Conservation (phyloP, 1,284 basidiomycete genomes). For the Cutaneotrichosporon sp. region DNA sequence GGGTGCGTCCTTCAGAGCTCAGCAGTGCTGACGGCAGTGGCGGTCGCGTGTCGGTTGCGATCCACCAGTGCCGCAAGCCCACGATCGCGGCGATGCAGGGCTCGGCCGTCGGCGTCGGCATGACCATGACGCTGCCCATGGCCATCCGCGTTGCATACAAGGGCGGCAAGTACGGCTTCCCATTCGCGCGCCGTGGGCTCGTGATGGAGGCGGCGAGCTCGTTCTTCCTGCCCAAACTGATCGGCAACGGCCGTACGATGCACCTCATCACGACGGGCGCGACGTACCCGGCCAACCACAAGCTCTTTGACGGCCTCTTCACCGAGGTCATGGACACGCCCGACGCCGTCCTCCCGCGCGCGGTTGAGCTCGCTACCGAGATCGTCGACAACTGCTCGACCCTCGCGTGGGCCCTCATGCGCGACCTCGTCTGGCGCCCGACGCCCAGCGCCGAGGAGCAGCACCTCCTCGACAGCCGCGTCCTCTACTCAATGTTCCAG, state of each 20-base stretch:
- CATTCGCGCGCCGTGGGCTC: conserved; percentile 25
- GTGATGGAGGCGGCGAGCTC: conserved; percentile 24
- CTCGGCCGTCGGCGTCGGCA: conserved; percentile 22
- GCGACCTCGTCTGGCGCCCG: conserved; percentile 19
- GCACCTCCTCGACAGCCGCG: conserved; percentile 25
- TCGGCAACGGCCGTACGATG: conserved; percentile 14
- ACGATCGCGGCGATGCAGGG: conserved; percentile 25
- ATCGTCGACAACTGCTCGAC: conserved; percentile 17
- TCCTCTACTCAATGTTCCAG: conserved; percentile 17
- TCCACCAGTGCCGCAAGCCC: conserved; percentile 25
- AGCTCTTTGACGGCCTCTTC: conserved; percentile 21
- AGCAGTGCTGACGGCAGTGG: conserved; percentile 15
- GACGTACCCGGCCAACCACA: conserved; percentile 15
- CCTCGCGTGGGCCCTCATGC: conserved; percentile 17
- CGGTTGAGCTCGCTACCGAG: conserved; percentile 18
- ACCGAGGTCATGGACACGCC: conserved; percentile 19
- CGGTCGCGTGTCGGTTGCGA: conserved; percentile 20
- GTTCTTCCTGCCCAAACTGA: conserved; percentile 24
- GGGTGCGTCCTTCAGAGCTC: conserved; percentile 1
- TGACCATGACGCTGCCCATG: conserved; percentile 26
- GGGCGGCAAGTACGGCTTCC: conserved; percentile 24
- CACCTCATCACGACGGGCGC: conserved; percentile 20
- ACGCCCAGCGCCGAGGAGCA: conserved; percentile 20
- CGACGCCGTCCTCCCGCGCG: conserved; percentile 19
- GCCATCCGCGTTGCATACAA: conserved; percentile 24